Base-by-base conservation (phyloP, 805 yeast genomes). In the Schwanniomyces yamadae region DNA sequence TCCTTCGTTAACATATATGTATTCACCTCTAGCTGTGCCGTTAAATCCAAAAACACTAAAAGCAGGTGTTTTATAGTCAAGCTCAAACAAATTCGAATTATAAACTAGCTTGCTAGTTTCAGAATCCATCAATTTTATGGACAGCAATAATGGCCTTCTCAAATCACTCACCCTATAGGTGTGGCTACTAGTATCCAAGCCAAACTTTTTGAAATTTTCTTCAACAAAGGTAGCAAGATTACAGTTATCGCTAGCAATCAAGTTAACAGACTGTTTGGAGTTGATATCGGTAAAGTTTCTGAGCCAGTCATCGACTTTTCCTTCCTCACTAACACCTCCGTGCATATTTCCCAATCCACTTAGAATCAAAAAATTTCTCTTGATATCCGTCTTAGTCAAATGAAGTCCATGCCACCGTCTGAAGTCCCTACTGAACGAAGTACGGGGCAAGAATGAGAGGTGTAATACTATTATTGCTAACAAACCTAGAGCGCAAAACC, bases 361-460 rank as follows among this genome's bases (percentile, higher is more conserved):
- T 31, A 46, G 50, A 3, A 53, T 63, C 33, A 85, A 52, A 45
- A 73, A 80, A 13, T 77, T 57, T 22, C 96, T 67, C 46, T 84
- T 80, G 20, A 84, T 71, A 44, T 89, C 96, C 7, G 78, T 72
- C 37, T 71, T 72, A 2, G 95, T 81, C 32, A 86, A 54, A 35
- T 66, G 73, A 23, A 79, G 71, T 21, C 82, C 80, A 58, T 87
- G 86, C 45, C 86, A 57, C 33, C 96, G 63, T 48, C 91, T 73
- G 49, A 84, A 77, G 57, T 90, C 96, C 45, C 95, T 66, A 33
- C 84, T 78, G 13, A 87, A 63, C 2, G 95, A 85, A 1, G 97
- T 86, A 39, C 96, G 60, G 2, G 96, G 96, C 11, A 88, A 66
- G 54, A 89, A 89, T 0, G 82, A 77, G 33, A 86, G 64, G 26